A percentile compares a stretch with the other conserved stretches of the same genome.
Conservation (phyloP, 2,329 filamentous ascomycete genomes). For the Chaetoscypha palmicola region DNA sequence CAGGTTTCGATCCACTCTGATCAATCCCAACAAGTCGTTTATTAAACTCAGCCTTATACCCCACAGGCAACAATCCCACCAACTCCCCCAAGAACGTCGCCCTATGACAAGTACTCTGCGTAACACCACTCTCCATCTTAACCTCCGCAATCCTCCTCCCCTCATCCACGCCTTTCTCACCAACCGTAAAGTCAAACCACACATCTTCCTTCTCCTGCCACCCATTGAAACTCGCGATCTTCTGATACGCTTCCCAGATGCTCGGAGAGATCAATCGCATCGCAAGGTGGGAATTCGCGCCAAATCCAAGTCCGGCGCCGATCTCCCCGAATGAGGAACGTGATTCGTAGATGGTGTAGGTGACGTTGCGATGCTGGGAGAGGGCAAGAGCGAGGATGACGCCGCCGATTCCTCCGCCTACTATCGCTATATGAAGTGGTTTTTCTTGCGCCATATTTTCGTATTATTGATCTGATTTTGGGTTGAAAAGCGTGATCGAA, state of each 20-base stretch:
- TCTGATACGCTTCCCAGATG: slow-evolving; percentile 3
- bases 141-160: slow-evolving; percentile 3
- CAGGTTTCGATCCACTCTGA: neutral
- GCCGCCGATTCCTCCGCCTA: slow-evolving; percentile 7
- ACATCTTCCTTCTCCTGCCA: slow-evolving; percentile 6
- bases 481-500: too few species aligned
- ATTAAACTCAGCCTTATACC: slow-evolving; percentile 22
- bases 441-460: neutral
- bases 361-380: neutral
- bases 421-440: slow-evolving; percentile 2
- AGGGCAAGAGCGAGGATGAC: slow-evolving; percentile 6
- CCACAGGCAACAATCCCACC: slow-evolving; percentile 32
- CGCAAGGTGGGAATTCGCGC: slow-evolving; percentile 3
- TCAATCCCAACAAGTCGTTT: slow-evolving; percentile 27
- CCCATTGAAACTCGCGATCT: neutral
- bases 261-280: slow-evolving; percentile 4
- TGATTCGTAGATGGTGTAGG: slow-evolving; percentile 8
- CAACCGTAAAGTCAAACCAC: slow-evolving; percentile 12
- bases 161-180: slow-evolving; percentile 6
- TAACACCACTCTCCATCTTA: slow-evolving; percentile 2
- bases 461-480: too few species aligned
- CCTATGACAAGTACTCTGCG: slow-evolving; percentile 25
- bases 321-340: slow-evolving; percentile 6
- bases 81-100: slow-evolving; percentile 37
- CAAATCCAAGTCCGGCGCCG: slow-evolving; percentile 9